Evolutionary conservation across 1,284 basidiomycete species (phyloP).

Genomic region (Boletellus deceptivus): DNA sequence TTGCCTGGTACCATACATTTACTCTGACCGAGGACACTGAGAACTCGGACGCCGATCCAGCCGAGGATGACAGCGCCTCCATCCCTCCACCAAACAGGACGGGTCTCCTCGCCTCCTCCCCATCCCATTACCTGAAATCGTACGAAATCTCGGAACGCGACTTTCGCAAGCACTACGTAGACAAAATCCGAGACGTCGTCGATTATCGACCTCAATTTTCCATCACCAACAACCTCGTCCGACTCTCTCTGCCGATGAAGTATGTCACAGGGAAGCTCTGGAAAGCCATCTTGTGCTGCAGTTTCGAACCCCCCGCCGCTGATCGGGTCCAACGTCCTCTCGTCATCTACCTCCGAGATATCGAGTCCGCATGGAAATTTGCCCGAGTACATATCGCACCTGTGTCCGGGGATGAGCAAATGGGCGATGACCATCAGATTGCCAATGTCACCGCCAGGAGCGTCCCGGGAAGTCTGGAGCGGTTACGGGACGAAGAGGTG

Average conservation of each 20-base stretch:
- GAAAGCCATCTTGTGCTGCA: slow-evolving; percentile 25
- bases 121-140: slow-evolving; percentile 15
- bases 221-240: slow-evolving; percentile 21
- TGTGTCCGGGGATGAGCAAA: not conserved
- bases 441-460: not conserved
- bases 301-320: slow-evolving; percentile 17
- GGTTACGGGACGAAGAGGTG: slow-evolving; percentile 12
- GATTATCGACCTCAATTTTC: slow-evolving; percentile 18
- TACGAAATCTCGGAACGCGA: slow-evolving; percentile 22
- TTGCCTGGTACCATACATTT: slow-evolving; percentile 21
- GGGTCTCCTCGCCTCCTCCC: slow-evolving; percentile 25
- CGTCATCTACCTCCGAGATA: slow-evolving; percentile 23
- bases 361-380: slow-evolving; percentile 10
- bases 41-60: slow-evolving; percentile 1
- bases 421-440: not conserved
- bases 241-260: slow-evolving; percentile 23
- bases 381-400: slow-evolving; percentile 14
- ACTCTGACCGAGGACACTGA: slow-evolving; percentile 7
- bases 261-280: slow-evolving; percentile 14
- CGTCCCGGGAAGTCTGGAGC: slow-evolving; percentile 24
- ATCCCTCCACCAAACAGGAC: slow-evolving; percentile 9
- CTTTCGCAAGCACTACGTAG: slow-evolving; percentile 22
- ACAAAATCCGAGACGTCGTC: slow-evolving; percentile 10
- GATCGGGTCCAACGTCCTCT: slow-evolving; percentile 20
- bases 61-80: too few relatives aligned